Conservation (phyloP, 495 filamentous ascomycete genomes). For the Jackrogersella minutella region DNA sequence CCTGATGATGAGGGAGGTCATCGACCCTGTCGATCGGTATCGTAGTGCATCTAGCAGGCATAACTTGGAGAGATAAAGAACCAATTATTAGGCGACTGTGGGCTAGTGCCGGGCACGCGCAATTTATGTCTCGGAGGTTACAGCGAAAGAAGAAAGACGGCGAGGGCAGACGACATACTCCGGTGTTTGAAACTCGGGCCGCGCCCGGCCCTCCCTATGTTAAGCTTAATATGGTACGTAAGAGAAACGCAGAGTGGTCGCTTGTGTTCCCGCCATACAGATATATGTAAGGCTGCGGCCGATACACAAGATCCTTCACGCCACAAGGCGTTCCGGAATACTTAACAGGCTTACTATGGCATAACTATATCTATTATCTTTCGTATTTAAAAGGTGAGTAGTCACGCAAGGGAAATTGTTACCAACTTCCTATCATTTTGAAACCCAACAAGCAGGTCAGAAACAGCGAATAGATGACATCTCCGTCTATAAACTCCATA, state of each 20-base stretch:
- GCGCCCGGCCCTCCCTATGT: constrained; percentile 9
- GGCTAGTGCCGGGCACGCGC: no score
- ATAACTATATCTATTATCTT: not conserved
- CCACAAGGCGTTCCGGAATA: no score
- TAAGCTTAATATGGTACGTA: constrained; percentile 10
- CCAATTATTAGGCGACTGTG: no score
- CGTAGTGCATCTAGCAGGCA: not conserved
- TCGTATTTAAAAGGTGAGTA: no score
- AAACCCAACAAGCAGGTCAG: not conserved
- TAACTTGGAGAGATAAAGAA: constrained; percentile 7
- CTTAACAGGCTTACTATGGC: not conserved
- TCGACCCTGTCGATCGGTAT: constrained; percentile 22
- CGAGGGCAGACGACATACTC: constrained; percentile 2
- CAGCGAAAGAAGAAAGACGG: constrained; percentile 27
- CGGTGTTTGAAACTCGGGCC: constrained; percentile 23
- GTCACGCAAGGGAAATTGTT: no score
- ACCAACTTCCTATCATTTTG: no score
- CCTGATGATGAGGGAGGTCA: constrained; percentile 15
- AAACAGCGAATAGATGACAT: not conserved
- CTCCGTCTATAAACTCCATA: not conserved
- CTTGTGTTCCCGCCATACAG: constrained; percentile 1
- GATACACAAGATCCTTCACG: constrained; percentile 12
- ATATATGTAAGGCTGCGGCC: constrained; percentile 9
- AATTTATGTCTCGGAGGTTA: constrained; percentile 40
- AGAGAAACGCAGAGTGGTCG: constrained; percentile 16